Conservation (phyloP, 2,329 filamentous ascomycete species). For the Stagonosporopsis tanaceti region DNA sequence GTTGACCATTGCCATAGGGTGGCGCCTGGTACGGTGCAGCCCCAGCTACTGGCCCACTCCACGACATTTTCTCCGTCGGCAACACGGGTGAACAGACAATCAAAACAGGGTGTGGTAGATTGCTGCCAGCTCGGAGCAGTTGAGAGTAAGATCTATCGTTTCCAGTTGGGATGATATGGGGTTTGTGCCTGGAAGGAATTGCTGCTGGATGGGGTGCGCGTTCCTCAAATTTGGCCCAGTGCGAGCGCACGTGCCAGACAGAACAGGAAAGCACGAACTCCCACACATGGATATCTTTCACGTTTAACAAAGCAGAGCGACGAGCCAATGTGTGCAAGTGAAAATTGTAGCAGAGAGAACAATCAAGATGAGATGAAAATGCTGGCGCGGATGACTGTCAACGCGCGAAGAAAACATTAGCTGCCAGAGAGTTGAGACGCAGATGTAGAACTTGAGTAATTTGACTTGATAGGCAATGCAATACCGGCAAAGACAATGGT, state of each 20-base stretch:
- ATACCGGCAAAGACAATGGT: neutral
- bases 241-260: constrained; percentile 40
- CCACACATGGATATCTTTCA: constrained; percentile 1
- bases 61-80: constrained; percentile 41
- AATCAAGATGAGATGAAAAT: neutral
- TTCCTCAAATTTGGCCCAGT: constrained; percentile 34
- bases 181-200: constrained; percentile 17
- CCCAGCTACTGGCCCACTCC: constrained; percentile 46
- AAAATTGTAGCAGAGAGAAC: neutral
- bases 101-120: neutral
- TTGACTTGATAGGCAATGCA: constrained; percentile 4
- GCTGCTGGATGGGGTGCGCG: constrained; percentile 28
- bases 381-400: constrained; percentile 21
- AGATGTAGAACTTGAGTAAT: constrained; percentile 17
- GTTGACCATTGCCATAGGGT: constrained; percentile 34
- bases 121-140: neutral
- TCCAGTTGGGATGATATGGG: constrained; percentile 6
- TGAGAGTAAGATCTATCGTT: neutral
- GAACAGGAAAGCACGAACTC: constrained; percentile 21
- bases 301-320: constrained; percentile 12
- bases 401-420: neutral
- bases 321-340: neutral
- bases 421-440: neutral
- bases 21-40: constrained; percentile 45
- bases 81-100: neutral